Conservation (phyloP, 2,329 filamentous ascomycete species). For the Alternaria alternata region DNA sequence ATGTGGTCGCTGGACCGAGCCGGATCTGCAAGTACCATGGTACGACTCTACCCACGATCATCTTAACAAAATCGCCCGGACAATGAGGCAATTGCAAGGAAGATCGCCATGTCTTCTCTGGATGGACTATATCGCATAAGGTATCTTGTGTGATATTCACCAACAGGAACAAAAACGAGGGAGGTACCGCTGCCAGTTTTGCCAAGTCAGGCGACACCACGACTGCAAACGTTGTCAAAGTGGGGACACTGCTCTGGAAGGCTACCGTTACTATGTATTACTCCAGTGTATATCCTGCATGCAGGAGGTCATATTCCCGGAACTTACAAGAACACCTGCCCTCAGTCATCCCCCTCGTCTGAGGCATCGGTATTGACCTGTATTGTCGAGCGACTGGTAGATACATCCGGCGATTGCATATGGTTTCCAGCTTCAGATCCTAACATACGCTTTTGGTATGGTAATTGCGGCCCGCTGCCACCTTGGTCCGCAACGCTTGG, state of each 20-base stretch:
- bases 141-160: not conserved
- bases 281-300: not conserved
- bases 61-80: not conserved
- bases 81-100: not conserved
- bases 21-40: not conserved
- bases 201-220: not conserved
- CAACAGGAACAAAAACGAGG: not conserved
- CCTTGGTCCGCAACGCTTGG: not conserved
- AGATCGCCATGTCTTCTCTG: too few relatives aligned
- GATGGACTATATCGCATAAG: not conserved
- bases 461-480: not conserved
- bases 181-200: not conserved
- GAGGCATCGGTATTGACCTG: not conserved
- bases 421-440: not conserved
- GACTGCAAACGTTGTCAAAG: not conserved
- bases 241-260: not conserved
- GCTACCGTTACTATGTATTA: not conserved
- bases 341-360: not conserved
- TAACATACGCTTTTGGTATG: not conserved
- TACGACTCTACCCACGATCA: not conserved
- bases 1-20: constrained; percentile 6
- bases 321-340: not conserved
- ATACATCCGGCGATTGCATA: not conserved
- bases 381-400: not conserved
- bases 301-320: not conserved